Percentiles rank a stretch among this genome's conserved stretches.
These are phyloP conservation scores for Cylindrotheca closterium DNA, from an alignment of 108 stramenopile genomes.

Conservation along the genomic window DNA sequence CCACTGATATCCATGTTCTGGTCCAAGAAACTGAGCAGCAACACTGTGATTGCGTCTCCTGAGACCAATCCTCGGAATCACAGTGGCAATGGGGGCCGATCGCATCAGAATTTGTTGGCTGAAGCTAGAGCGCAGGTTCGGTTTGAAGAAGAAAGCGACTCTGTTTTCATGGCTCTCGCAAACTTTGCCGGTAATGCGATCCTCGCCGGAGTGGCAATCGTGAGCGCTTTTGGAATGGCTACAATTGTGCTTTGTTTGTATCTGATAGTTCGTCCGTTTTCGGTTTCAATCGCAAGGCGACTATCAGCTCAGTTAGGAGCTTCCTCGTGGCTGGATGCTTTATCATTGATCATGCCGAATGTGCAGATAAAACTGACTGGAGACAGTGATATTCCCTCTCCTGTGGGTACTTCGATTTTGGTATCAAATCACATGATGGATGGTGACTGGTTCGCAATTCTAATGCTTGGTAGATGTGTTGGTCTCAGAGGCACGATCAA, in stretches of 20 bases:
- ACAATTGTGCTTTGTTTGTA: conserved; percentile 42
- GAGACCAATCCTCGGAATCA: too few species aligned
- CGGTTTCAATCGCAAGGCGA: conserved; percentile 43
- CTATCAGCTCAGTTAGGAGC: conserved; percentile 40
- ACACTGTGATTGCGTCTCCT: too few species aligned
- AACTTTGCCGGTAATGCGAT: too few species aligned
- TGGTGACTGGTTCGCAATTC: conserved; percentile 70
- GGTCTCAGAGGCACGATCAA: conserved; percentile 69
- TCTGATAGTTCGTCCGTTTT: conserved; percentile 61
- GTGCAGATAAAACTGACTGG: conserved; percentile 60
- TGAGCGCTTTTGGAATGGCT: conserved; percentile 35
- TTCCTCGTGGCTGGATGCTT: conserved; percentile 58
- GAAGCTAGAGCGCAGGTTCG: not conserved
- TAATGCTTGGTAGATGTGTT: conserved; percentile 73
- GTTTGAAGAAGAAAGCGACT: too few species aligned
- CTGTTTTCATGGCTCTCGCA: too few species aligned
- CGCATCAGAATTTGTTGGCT: conserved; percentile 7
- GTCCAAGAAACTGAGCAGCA: too few species aligned
- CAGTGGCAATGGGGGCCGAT: conserved; percentile 18
- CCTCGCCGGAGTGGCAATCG: conserved; percentile 19
- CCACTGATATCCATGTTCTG: too few species aligned
- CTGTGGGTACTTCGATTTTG: conserved; percentile 64
- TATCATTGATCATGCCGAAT: conserved; percentile 66
- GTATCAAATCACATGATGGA: conserved; percentile 69
- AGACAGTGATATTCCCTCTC: conserved; percentile 74